Conservation (phyloP, 129 eudicot species). For the Flaveria brownii region DNA sequence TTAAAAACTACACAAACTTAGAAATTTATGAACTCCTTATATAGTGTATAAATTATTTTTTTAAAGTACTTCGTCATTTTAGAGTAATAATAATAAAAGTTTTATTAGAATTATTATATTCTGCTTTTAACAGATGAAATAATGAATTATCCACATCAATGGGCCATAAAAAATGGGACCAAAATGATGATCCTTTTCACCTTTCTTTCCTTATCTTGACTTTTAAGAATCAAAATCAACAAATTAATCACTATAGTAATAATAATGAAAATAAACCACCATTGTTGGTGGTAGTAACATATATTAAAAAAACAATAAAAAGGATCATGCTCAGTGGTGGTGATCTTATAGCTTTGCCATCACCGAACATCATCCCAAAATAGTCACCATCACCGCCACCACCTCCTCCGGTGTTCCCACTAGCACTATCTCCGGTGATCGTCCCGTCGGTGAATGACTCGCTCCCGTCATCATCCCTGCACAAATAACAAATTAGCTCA, state of each 20-base stretch:
- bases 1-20: too few relatives aligned
- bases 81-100: too few relatives aligned
- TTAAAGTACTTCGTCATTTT: too few relatives aligned
- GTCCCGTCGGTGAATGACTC: conserved; percentile 48
- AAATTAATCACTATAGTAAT: conserved; percentile 39
- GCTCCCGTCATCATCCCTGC: conserved; percentile 49
- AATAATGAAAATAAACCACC: conserved; percentile 37
- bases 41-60: too few relatives aligned
- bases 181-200: conserved; percentile 24
- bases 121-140: too few relatives aligned
- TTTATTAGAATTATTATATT: too few relatives aligned
- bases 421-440: conserved; percentile 46
- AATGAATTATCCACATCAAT: neutral
- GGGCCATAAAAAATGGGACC: conserved; percentile 5
- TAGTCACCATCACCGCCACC: conserved; percentile 41
- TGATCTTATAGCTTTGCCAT: conserved; percentile 31
- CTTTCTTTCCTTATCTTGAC: conserved; percentile 4
- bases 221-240: conserved; percentile 25
- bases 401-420: conserved; percentile 39
- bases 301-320: conserved; percentile 37
- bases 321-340: conserved; percentile 25
- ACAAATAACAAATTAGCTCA: conserved; percentile 29
- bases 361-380: conserved; percentile 62
- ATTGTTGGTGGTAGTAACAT: conserved; percentile 44
- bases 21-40: too few relatives aligned